A percentile compares a stretch with the other conserved stretches of the same genome.
phyloP scores from a whole-genome alignment of 2,329 filamentous ascomycete species.

The Nothophaeocryptopus gaeumannii region DNA sequence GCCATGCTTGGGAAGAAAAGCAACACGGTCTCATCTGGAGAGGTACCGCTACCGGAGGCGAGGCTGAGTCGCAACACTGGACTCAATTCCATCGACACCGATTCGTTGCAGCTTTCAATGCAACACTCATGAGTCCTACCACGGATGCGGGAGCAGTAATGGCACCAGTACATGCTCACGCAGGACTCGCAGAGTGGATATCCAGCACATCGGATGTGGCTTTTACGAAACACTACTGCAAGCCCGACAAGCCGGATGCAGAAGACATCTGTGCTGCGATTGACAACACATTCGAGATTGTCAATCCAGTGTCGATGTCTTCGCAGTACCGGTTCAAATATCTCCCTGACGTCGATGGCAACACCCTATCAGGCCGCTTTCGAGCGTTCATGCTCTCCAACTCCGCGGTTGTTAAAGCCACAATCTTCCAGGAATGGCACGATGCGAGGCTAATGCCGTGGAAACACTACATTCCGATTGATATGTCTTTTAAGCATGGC shows the following conservation, averaged over 20 bases:
- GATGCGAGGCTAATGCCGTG: conserved; percentile 66
- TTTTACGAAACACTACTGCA: neutral
- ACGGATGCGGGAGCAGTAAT: too few relatives aligned
- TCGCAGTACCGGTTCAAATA: conserved; percentile 59
- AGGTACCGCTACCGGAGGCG: conserved; percentile 45
- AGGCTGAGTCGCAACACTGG: conserved; percentile 55
- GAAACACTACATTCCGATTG: conserved; percentile 80
- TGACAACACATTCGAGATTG: neutral
- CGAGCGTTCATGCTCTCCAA: conserved; percentile 63
- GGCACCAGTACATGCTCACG: too few relatives aligned
- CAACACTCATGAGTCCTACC: conserved; percentile 37
- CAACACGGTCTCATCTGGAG: conserved; percentile 41
- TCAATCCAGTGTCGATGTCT: conserved; percentile 27
- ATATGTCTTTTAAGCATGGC: conserved; percentile 65
- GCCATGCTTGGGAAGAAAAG: conserved; percentile 39
- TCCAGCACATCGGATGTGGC: neutral
- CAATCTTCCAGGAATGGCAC: conserved; percentile 80
- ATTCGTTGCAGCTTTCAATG: conserved; percentile 68
- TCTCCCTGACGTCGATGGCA: conserved; percentile 73
- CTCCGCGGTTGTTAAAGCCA: conserved; percentile 71
- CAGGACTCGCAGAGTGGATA: neutral
- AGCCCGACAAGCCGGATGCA: neutral
- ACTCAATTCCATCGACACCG: conserved; percentile 68
- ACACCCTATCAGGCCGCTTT: conserved; percentile 45
- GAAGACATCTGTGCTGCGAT: neutral